Evolutionary conservation across 2,329 filamentous ascomycete genomes (phyloP).

Genomic region (Arthrobotrys entomopaga): DNA sequence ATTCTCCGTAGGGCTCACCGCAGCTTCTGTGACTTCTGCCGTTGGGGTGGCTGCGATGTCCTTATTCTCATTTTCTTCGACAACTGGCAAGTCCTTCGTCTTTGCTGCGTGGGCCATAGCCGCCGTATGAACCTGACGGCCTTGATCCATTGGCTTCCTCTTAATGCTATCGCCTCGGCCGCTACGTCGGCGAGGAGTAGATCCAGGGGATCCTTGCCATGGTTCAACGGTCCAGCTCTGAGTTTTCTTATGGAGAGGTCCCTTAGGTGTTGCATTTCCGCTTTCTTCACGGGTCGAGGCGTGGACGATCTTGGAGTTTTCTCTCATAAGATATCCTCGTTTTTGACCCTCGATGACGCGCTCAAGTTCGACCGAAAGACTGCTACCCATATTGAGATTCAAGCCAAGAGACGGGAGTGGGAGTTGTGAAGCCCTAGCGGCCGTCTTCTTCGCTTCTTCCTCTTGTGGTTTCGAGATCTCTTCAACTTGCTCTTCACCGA

Average conservation of each 20-base stretch:
- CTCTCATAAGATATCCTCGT: conserved; percentile 98
- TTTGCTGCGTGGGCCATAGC: conserved; percentile 44
- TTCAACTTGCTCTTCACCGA: conserved; percentile 63
- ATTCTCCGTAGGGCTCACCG: conserved; percentile 5
- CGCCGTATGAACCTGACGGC: conserved; percentile 35
- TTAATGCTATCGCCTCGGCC: conserved; percentile 67
- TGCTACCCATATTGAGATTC: conserved; percentile 53
- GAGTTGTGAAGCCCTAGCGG: conserved; percentile 43
- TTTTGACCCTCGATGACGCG: conserved; percentile 65
- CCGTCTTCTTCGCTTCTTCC: conserved; percentile 18
- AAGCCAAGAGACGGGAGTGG: conserved; percentile 45
- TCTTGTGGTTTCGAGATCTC: conserved; percentile 57
- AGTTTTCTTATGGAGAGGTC: conserved; percentile 78
- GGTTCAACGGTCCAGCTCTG: conserved; percentile 97
- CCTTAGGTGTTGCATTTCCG: conserved; percentile 71
- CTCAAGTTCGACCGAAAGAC: conserved; percentile 45
- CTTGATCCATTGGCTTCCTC: conserved; percentile 61
- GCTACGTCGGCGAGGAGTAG: conserved; percentile 71
- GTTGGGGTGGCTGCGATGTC: conserved; percentile 58
- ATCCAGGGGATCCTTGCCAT: conserved; percentile 73
- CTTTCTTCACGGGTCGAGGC: conserved; percentile 80
- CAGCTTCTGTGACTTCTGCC: not conserved
- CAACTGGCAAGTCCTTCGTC: conserved; percentile 67
- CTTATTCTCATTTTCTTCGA: conserved; percentile 75
- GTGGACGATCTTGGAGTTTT: conserved; percentile 96